Percentiles rank a stretch among this genome's conserved stretches.
These are phyloP conservation scores for Penicillium verhagenii DNA, from an alignment of 495 filamentous ascomycete species.

Conservation along the genomic window DNA sequence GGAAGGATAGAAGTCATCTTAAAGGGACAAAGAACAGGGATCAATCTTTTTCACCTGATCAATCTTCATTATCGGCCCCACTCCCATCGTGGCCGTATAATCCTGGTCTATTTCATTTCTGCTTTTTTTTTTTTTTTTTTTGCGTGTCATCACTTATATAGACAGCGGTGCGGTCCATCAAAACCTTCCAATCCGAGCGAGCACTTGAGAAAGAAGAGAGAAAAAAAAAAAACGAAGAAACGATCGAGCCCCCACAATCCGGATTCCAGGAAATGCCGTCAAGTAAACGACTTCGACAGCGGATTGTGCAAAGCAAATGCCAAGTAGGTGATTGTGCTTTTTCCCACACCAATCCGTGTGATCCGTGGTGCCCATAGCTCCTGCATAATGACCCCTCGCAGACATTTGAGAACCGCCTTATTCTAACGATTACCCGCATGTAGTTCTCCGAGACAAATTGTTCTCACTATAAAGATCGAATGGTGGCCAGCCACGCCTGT, in stretches of 20 bases:
- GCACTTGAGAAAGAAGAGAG: too few species aligned
- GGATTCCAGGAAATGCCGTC: background rate
- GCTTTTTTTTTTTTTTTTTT: too few species aligned
- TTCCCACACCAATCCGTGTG: background rate
- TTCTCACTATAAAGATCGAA: background rate
- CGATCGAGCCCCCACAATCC: background rate
- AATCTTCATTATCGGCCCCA: too few species aligned
- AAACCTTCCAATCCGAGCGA: too few species aligned
- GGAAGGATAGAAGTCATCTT: too few species aligned
- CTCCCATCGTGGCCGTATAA: too few species aligned
- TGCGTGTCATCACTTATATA: background rate
- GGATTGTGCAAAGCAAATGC: background rate
- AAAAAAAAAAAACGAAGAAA: background rate
- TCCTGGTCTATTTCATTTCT: too few species aligned
- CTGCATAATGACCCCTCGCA: background rate
- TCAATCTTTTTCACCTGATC: background rate
- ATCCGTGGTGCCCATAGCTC: constrained; percentile 3
- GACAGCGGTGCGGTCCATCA: background rate
- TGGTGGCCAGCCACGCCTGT: background rate
- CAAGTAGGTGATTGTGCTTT: background rate
- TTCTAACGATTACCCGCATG: background rate
- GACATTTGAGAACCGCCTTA: background rate
- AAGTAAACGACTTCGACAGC: background rate
- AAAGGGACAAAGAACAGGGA: too few species aligned
- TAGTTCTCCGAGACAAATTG: background rate